phyloP scores from a whole-genome alignment of 2,329 filamentous ascomycete genomes.

The Colletotrichum tropicale region DNA sequence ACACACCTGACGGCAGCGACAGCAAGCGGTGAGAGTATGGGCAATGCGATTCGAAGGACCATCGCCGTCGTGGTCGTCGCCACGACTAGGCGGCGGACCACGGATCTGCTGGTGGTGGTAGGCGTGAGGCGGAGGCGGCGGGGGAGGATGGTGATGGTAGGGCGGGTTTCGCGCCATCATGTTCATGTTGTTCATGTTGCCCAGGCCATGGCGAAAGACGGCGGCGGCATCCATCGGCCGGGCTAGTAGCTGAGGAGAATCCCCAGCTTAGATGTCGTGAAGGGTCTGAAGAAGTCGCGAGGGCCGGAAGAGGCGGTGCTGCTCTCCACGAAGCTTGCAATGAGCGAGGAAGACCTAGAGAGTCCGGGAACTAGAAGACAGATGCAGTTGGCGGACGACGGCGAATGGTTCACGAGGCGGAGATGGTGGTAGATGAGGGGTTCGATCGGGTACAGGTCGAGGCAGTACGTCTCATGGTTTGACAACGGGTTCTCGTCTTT shows the following conservation, averaged over 20 bases:
- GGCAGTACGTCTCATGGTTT: constrained; percentile 9
- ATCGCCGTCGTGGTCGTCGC: constrained; percentile 54
- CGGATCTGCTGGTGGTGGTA: constrained; percentile 34
- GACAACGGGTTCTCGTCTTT: neutral
- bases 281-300: neutral
- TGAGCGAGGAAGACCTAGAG: neutral
- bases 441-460: neutral
- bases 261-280: neutral
- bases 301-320: neutral
- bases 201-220: constrained; percentile 60
- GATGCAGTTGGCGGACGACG: neutral
- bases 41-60: constrained; percentile 67
- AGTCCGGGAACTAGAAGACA: neutral
- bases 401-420: neutral
- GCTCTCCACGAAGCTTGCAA: neutral
- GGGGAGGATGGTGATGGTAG: constrained; percentile 24
- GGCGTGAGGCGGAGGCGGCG: constrained; percentile 23
- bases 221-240: constrained; percentile 61
- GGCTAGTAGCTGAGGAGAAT: constrained; percentile 12
- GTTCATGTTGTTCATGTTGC: constrained; percentile 27
- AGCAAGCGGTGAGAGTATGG: constrained; percentile 81
- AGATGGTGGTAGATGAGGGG: neutral
- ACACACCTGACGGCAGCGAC: constrained; percentile 77
- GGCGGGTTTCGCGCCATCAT: constrained; percentile 23
- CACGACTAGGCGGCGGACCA: constrained; percentile 32